Evolutionary conservation across 148 eudicot species (phyloP), one percentile per base, ranked within the genome.

Genomic region (Selenicereus undatus): DNA sequence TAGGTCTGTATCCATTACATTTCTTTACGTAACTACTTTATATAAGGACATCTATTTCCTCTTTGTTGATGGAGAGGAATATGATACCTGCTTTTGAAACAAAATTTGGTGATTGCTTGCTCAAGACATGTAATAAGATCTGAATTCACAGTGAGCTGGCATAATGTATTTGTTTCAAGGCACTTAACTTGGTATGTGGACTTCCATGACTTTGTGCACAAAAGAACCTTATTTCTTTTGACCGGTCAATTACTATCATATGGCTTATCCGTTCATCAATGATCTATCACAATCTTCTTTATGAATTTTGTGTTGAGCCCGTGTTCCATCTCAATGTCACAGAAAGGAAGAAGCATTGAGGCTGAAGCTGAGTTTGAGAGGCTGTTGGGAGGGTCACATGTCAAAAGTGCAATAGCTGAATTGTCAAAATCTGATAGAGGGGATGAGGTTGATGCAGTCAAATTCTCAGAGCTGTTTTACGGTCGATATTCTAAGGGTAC

Each of bases 261-360:
- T 42, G 56, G 30, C 36, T 35, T 39, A 39, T 39, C 0, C 43
- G 2, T 39, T 39, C 43, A 4, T 39, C 43, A 4, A 11, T 26
- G 21, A 27, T 80, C 16, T 3, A 56, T 32, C 48, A 20, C 51
- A 22, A 48, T 76, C 7, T 77, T 18, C 66, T 5, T 39, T 24
- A 64, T 76, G 75, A n/a, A 74, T 80, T 72, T 16, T 16, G 50
- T 80, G 27, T 39, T 66, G 81, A 66, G 52, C 65, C 76, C 56
- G 1, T 27, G 52, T 45, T 54, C 62, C 75, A 9, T 66, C 69
- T 85, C 75, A 66, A 50, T 90, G 80, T 64, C 76, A 73, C 85
- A 94, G 98, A 90, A 87, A 85, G 98, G 96, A 77, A 90, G 91
- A 88, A 89, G 81, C 74, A 82, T 85, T 54, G 94, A 91, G 87